These are phyloP conservation scores for Pleurotus tuoliensis DNA, from an alignment of 768 basidiomycete species.

Conservation along the genomic window DNA sequence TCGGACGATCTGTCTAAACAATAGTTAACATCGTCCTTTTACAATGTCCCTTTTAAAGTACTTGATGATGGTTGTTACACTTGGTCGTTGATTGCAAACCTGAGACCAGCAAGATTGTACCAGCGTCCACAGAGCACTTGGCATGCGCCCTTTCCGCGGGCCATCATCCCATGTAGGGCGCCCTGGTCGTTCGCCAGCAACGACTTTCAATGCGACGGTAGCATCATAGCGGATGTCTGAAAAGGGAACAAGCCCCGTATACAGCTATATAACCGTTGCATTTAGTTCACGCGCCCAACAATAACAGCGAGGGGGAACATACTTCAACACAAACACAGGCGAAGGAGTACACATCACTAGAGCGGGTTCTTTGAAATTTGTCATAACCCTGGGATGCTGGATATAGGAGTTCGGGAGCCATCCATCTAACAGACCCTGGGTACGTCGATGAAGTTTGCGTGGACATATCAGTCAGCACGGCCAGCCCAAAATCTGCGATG, in stretches of 20 bases:
- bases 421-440: constrained; percentile 28
- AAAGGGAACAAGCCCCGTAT: constrained; percentile 8
- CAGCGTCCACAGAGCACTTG: constrained; percentile 2
- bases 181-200: constrained; percentile 1
- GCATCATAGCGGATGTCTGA: background rate
- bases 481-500: constrained; percentile 31
- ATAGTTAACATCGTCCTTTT: background rate
- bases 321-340: constrained; percentile 31
- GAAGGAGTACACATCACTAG: constrained; percentile 30
- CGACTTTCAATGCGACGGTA: constrained; percentile 1
- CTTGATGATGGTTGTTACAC: constrained; percentile 2
- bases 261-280: background rate
- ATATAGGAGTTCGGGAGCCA: constrained; percentile 31
- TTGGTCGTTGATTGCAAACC: background rate
- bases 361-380: constrained; percentile 19
- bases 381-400: constrained; percentile 22
- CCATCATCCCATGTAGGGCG: background rate
- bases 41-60: constrained; percentile 5
- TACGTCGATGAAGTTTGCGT: constrained; percentile 18
- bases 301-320: background rate
- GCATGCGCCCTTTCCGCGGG: background rate
- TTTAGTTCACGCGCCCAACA: background rate
- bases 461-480: constrained; percentile 25
- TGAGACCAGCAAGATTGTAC: constrained; percentile 9
- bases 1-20: background rate